Percentiles rank a stretch among this genome's conserved stretches.
These are phyloP conservation scores for Neohortaea acidophila DNA, from an alignment of 495 filamentous ascomycete genomes.

Conservation along the genomic window DNA sequence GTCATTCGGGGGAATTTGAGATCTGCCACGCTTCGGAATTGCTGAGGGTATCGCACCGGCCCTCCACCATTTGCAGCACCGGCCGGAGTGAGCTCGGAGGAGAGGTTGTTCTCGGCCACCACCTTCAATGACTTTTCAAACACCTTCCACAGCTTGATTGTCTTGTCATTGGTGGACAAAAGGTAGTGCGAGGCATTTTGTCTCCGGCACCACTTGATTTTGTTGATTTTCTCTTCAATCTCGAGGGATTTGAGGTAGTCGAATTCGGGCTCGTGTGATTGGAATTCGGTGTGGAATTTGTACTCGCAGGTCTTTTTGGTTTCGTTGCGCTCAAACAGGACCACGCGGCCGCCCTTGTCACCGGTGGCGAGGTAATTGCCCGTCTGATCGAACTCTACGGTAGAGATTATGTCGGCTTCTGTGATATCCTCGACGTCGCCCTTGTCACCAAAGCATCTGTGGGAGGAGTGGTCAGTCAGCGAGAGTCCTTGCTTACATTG, in stretches of 20 bases:
- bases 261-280: slow-evolving; percentile 98
- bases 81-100: slow-evolving; percentile 76
- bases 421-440: slow-evolving; percentile 99
- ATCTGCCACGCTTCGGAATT: slow-evolving; percentile 65
- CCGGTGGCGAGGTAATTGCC: slow-evolving; percentile 96
- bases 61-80: slow-evolving; percentile 57
- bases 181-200: slow-evolving; percentile 98
- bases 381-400: slow-evolving; percentile 97
- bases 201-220: slow-evolving; percentile 98
- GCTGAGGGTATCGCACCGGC: slow-evolving; percentile 47
- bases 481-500: too few species aligned
- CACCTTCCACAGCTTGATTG: slow-evolving; percentile 99
- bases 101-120: slow-evolving; percentile 96
- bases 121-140: slow-evolving; percentile 99
- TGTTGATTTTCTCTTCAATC: slow-evolving; percentile 99
- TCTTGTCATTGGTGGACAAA: slow-evolving; percentile 97
- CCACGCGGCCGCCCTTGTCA: slow-evolving; percentile 93
- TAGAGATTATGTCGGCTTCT: slow-evolving; percentile 99
- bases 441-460: slow-evolving; percentile 87
- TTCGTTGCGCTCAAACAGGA: slow-evolving; percentile 94
- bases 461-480: not conserved
- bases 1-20: slow-evolving; percentile 89
- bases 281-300: slow-evolving; percentile 99
- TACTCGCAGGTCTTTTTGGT: slow-evolving; percentile 99
- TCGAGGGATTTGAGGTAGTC: slow-evolving; percentile 98